A percentile compares a stretch with the other conserved stretches of the same genome.
phyloP scores from a whole-genome alignment of 2,329 filamentous ascomycete species.

The Zelopaecilomyces penicillatus region DNA sequence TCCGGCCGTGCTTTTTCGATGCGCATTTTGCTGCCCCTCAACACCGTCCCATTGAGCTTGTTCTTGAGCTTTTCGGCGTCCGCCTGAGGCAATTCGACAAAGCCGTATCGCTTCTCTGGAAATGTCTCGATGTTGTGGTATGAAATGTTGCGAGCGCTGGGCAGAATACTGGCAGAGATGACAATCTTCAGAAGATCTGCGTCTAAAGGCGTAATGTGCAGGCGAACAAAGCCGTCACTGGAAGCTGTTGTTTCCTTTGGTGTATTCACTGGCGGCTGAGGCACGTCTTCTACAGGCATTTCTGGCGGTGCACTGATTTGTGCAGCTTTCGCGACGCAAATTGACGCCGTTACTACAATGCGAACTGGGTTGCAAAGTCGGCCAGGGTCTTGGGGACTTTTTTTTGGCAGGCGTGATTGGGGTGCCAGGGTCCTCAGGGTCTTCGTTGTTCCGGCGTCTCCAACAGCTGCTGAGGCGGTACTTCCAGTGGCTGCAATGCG shows the following conservation, averaged over 20 bases:
- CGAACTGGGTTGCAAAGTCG: too few species aligned
- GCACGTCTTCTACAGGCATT: conserved; percentile 16
- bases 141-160: conserved; percentile 70
- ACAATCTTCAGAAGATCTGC: conserved; percentile 63
- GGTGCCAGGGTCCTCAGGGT: too few species aligned
- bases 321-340: too few species aligned
- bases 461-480: too few species aligned
- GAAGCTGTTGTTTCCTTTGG: conserved; percentile 6
- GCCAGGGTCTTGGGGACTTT: too few species aligned
- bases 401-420: too few species aligned
- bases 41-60: conserved; percentile 77
- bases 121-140: conserved; percentile 81
- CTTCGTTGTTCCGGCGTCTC: too few species aligned
- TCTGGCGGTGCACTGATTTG: conserved; percentile 5
- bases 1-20: conserved; percentile 70
- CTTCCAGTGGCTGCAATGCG: too few species aligned
- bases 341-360: too few species aligned
- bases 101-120: conserved; percentile 85
- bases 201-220: conserved; percentile 86
- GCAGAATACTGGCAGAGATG: conserved; percentile 58
- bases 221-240: conserved; percentile 26
- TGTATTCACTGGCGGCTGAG: not conserved
- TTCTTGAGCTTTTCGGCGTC: conserved; percentile 88
- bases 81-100: conserved; percentile 68
- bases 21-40: conserved; percentile 78